Evolutionary conservation across 2,329 filamentous ascomycete species (phyloP), one percentile per base, ranked within the genome.

Genomic region (Ceratocystiopsis minuta): DNA sequence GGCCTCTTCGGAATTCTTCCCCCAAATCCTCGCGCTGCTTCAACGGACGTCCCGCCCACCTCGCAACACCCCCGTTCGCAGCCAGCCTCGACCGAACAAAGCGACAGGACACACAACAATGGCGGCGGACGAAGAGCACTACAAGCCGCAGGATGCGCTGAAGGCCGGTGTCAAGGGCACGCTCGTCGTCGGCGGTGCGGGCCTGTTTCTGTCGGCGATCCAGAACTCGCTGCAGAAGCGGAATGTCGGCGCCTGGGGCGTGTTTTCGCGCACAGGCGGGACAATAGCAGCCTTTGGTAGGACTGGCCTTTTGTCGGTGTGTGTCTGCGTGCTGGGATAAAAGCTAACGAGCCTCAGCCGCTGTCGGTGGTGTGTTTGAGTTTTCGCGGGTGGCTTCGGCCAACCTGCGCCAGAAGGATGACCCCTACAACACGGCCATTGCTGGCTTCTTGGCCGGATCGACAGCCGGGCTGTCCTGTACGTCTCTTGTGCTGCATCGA

Each of bases 341-440:
- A 6, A 24, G 4, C 20, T 14, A 16, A 33, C 12, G 6, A 3
- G 32, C 13, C 9, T 11, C 13, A 87, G 82, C 77, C 55, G 73
- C 75, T 35, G 74, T 78, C 60, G 81, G 82, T 54, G 77, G 74
- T 53, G 70, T 78, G 47, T 93, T 85, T 61, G 71, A 75, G 53
- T 94, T 95, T 66, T 70, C 78, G 52, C 78, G 72, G 52, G 72
- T 70, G 52, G 80, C 83, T 39, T 70, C 80, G 37, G 83, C 84
- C 59, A 95, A 95, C 64, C 66, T 95, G 50, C 78, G 86, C 54
- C 70, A 86, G 61, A 85, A 80, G 64, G 75, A 94, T 45, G 87
- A 94, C 57, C 65, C 68, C 50, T 79, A 72, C 63, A 90, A 87
- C 60, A 66, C 77, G 43, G 72, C 75, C 35, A 65, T 86, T 47